Conservation (phyloP, 78 protist species). For the Mastigamoeba balamuthi region DNA sequence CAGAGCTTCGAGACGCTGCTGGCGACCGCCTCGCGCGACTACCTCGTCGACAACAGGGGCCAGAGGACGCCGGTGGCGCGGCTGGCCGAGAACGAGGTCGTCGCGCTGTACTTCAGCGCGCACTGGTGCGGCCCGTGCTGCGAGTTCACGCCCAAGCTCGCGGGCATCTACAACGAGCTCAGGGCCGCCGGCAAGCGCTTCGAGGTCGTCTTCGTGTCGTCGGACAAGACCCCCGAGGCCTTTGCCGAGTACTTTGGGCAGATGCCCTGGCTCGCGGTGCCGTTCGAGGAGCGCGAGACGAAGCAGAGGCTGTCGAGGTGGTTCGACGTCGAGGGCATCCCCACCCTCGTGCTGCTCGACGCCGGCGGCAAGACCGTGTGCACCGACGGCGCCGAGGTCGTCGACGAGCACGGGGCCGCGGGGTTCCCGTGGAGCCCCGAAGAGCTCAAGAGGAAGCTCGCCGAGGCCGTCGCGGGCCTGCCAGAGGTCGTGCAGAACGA, state of each 20-base stretch:
- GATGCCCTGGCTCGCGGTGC: constrained; percentile 28
- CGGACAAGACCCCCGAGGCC: not conserved
- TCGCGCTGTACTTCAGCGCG: constrained; percentile 23
- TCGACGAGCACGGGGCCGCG: not conserved
- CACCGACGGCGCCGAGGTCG: not conserved
- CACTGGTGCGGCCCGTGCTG: constrained; percentile 58
- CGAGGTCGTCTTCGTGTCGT: constrained; percentile 6
- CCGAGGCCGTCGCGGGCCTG: not conserved
- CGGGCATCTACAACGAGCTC: not conserved
- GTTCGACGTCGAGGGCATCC: constrained; percentile 23
- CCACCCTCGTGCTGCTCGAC: constrained; percentile 16
- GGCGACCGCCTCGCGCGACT: not conserved
- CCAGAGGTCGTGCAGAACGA: not conserved
- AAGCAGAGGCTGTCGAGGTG: not conserved
- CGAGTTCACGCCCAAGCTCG: constrained; percentile 24
- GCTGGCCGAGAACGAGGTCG: not conserved
- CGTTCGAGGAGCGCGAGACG: constrained; percentile 5
- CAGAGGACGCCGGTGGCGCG: not conserved
- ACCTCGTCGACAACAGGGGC: not conserved
- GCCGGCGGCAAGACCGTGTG: not conserved
- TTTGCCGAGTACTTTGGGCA: not conserved
- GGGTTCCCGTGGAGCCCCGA: not conserved
- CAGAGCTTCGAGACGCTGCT: not conserved
- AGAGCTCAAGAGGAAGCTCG: not conserved
- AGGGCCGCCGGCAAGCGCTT: not conserved